A percentile compares a stretch with the other conserved stretches of the same genome.
These are phyloP conservation scores for Helicostylum pulchrum DNA, from an alignment of 192 early-diverging fungal genomes.

Conservation along the genomic window DNA sequence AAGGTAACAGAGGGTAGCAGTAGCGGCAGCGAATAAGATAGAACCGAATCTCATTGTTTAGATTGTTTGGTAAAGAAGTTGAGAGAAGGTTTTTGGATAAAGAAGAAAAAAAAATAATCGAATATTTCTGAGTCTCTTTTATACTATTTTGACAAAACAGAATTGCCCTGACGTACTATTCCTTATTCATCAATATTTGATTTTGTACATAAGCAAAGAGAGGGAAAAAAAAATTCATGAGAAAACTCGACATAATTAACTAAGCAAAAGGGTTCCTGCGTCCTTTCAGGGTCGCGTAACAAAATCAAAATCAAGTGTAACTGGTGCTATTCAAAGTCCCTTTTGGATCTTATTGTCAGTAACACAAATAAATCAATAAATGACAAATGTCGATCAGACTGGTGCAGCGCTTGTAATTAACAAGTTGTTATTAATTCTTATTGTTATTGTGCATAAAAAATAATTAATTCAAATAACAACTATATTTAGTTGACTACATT, in stretches of 20 bases:
- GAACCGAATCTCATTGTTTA: constrained; percentile 13
- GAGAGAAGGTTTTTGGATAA: not conserved
- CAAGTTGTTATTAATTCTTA: too few species aligned
- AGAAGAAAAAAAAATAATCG: constrained; percentile 4
- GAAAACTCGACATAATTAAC: too few species aligned
- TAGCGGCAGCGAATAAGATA: constrained; percentile 5
- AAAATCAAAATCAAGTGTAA: not conserved
- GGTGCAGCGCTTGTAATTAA: too few species aligned
- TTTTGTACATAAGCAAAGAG: not conserved
- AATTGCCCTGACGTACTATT: not conserved
- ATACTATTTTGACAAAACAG: not conserved
- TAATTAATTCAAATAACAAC: too few species aligned
- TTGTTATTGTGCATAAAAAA: too few species aligned
- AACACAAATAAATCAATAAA: too few species aligned
- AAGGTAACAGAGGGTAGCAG: constrained; percentile 7
- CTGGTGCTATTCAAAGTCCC: too few species aligned
- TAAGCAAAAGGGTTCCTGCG: not conserved
- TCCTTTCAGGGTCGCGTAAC: constrained; percentile 9
- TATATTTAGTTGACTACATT: too few species aligned
- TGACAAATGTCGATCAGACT: too few species aligned
- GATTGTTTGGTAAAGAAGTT: not conserved
- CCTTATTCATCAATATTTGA: not conserved
- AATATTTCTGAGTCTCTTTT: not conserved
- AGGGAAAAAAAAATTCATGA: not conserved
- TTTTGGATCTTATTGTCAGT: too few species aligned